Conservation (phyloP, 2,329 filamentous ascomycete species). For the Ceratocystiopsis sp. region DNA sequence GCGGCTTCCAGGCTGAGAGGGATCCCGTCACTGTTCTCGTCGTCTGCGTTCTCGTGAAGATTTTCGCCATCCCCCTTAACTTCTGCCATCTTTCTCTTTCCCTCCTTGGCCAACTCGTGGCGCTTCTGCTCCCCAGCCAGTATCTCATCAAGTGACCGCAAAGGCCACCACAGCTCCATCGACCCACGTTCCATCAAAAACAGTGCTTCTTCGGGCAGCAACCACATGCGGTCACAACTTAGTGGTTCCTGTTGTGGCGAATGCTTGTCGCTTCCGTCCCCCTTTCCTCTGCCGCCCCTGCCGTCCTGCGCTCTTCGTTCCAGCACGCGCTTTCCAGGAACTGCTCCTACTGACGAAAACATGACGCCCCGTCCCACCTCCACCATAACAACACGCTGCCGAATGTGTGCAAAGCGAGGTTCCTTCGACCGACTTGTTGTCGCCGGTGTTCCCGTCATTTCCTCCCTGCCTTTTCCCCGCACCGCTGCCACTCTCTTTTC, state of each 20-base stretch:
- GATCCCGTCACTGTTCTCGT: conserved; percentile 40
- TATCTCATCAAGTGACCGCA: conserved; percentile 30
- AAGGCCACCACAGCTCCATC: conserved; percentile 74
- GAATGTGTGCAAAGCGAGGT: conserved; percentile 14
- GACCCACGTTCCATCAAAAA: conserved; percentile 79
- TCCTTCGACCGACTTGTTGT: conserved; percentile 1
- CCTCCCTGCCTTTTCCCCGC: conserved; percentile 11
- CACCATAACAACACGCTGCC: conserved; percentile 45
- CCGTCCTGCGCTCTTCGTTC: too few species aligned
- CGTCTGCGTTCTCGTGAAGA: conserved; percentile 2
- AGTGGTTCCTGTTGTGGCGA: conserved; percentile 31
- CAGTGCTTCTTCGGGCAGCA: conserved; percentile 81
- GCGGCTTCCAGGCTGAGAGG: conserved; percentile 84
- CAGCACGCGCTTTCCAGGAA: conserved; percentile 10
- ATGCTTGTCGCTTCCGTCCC: conserved; percentile 22
- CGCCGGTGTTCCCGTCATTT: conserved; percentile 1
- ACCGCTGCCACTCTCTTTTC: conserved; percentile 5
- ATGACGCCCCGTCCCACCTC: conserved; percentile 56
- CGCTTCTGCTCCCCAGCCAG: conserved; percentile 13
- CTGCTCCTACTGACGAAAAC: conserved; percentile 50
- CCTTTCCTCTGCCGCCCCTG: too few species aligned
- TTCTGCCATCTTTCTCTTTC: not conserved
- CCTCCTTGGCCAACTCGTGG: too few species aligned
- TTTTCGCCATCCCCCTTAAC: too few species aligned
- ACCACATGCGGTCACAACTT: conserved; percentile 52